Percentiles rank a stretch among this genome's conserved stretches.
Conservation (phyloP, 1,284 basidiomycete genomes). For the Athelia sp. region DNA sequence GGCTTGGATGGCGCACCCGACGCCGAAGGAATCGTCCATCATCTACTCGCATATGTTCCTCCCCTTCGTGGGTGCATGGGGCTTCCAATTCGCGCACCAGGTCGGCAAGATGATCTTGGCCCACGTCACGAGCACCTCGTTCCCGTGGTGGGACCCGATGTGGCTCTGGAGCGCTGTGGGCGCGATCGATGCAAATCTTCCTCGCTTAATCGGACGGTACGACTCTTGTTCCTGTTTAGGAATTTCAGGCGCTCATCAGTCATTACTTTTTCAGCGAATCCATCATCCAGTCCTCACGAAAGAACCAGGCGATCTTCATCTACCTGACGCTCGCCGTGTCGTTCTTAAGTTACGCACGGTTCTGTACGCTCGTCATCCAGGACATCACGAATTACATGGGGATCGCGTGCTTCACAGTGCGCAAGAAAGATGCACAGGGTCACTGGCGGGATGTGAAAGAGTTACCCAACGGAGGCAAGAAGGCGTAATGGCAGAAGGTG, state of each 20-base stretch:
- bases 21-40: slow-evolving; percentile 50
- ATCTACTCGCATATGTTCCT: slow-evolving; percentile 69
- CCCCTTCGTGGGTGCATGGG: slow-evolving; percentile 90
- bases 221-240: background rate
- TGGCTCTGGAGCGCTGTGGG: slow-evolving; percentile 81
- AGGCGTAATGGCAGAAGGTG: background rate
- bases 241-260: no score
- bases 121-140: slow-evolving; percentile 82
- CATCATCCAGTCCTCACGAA: slow-evolving; percentile 61
- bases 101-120: slow-evolving; percentile 93
- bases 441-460: slow-evolving; percentile 53
- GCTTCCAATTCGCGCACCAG: slow-evolving; percentile 79
- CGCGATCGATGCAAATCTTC: slow-evolving; percentile 80
- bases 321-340: slow-evolving; percentile 66
- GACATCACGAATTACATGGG: slow-evolving; percentile 87
- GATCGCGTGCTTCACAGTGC: slow-evolving; percentile 86
- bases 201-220: slow-evolving; percentile 63
- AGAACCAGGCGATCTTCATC: slow-evolving; percentile 61
- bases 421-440: slow-evolving; percentile 73
- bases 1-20: slow-evolving; percentile 74
- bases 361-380: slow-evolving; percentile 76
- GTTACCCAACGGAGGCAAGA: background rate
- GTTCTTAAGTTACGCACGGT: slow-evolving; percentile 70
- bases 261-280: slow-evolving; percentile 44
- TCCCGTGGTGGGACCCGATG: slow-evolving; percentile 86